A percentile compares a stretch with the other conserved stretches of the same genome.
Evolutionary conservation across 2,329 filamentous ascomycete species (phyloP).

Genomic region (Drechslera avenae): DNA sequence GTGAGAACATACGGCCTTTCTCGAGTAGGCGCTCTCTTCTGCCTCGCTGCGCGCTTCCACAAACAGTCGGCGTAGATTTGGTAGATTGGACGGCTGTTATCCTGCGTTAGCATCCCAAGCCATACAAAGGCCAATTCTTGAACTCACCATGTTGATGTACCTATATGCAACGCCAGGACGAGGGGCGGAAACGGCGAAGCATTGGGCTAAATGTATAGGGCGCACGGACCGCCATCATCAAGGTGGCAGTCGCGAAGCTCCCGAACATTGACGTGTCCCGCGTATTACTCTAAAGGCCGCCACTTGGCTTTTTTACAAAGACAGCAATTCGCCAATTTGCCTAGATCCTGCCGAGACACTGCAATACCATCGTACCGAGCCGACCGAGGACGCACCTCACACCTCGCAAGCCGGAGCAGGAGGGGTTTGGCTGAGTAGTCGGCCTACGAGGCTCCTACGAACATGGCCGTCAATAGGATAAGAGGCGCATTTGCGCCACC

Average conservation of each 20-base stretch:
- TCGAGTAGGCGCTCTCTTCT: slow-evolving; percentile 92
- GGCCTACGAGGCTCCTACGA: slow-evolving; percentile 37
- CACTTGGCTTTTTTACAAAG: slow-evolving; percentile 3
- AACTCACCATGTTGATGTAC: slow-evolving; percentile 25
- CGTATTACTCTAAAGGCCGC: slow-evolving; percentile 16
- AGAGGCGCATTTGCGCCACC: slow-evolving; percentile 90
- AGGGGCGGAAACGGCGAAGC: slow-evolving; percentile 10
- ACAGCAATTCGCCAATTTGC: neutral
- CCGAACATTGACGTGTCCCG: slow-evolving; percentile 14
- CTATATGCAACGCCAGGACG: slow-evolving; percentile 3
- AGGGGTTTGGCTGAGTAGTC: slow-evolving; percentile 43
- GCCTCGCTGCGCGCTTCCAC: slow-evolving; percentile 91
- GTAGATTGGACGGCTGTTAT: slow-evolving; percentile 72
- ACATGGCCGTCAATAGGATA: slow-evolving; percentile 95
- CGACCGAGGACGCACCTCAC: slow-evolving; percentile 1
- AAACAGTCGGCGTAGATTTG: slow-evolving; percentile 94
- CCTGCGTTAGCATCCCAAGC: neutral
- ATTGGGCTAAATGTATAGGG: slow-evolving; percentile 14
- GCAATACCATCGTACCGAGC: slow-evolving; percentile 5
- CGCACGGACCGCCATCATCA: slow-evolving; percentile 34
- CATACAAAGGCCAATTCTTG: neutral
- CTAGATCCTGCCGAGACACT: neutral
- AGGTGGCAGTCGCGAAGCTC: slow-evolving; percentile 38
- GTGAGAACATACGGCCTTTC: slow-evolving; percentile 75
- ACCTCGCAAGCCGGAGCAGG: slow-evolving; percentile 29